Evolutionary conservation across 345 rosid species (phyloP).

Genomic region (Isatis tinctoria): DNA sequence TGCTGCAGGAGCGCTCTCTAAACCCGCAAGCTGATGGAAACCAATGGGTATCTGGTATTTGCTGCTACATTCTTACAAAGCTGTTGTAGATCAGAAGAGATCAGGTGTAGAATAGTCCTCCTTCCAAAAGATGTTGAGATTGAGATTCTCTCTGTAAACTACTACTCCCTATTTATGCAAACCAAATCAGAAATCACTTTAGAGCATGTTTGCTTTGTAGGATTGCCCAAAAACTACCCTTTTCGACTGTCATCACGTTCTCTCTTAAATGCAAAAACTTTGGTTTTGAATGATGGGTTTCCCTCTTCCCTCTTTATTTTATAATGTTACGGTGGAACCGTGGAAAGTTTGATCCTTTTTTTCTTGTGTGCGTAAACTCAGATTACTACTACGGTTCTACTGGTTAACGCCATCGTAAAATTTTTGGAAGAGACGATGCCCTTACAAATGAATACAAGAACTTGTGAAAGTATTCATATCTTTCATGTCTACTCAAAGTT

Average conservation of each 20-base stretch:
- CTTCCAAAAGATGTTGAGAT: constrained; percentile 10
- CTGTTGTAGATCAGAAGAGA: constrained; percentile 14
- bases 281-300: not conserved
- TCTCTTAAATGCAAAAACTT: not conserved
- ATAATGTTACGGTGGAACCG: not conserved
- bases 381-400: not conserved
- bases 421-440: no score
- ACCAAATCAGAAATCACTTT: not conserved
- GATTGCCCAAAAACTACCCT: not conserved
- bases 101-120: constrained; percentile 18
- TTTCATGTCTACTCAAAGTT: not conserved
- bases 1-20: constrained; percentile 78
- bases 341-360: not conserved
- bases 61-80: not conserved
- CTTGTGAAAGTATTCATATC: not conserved
- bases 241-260: not conserved
- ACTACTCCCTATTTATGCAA: not conserved
- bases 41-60: not conserved
- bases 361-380: not conserved
- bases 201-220: not conserved
- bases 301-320: not conserved
- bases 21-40: constrained; percentile 31
- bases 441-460: not conserved
- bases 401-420: not conserved
- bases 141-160: not conserved